Evolutionary conservation across 495 filamentous ascomycete species (phyloP).

Genomic region (Neurospora sp.): DNA sequence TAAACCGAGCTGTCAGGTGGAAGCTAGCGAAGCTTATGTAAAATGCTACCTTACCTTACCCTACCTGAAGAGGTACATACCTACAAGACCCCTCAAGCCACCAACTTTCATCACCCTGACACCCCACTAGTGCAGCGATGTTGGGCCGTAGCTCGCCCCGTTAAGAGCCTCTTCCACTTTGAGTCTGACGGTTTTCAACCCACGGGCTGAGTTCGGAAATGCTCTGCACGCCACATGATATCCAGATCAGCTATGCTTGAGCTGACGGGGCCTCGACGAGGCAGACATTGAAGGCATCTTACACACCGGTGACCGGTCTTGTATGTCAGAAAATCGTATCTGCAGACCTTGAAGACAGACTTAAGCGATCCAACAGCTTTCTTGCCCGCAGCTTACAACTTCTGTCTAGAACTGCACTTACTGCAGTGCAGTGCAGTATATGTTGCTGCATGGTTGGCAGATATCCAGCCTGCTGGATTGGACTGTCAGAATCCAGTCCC

Average conservation of each 20-base stretch:
- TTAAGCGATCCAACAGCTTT: neutral
- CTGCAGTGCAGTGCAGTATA: neutral
- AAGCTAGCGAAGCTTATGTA: neutral
- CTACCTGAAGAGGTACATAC: neutral
- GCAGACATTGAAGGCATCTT: neutral
- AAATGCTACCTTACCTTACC: neutral
- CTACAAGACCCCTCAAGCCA: neutral
- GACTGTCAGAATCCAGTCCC: neutral
- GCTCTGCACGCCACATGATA: neutral
- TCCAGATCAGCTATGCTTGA: neutral
- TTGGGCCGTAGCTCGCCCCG: neutral
- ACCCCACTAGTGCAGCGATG: neutral
- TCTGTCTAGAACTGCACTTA: neutral
- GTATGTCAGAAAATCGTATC: neutral
- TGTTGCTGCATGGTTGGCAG: neutral
- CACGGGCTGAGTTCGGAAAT: neutral
- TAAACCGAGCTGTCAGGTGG: neutral
- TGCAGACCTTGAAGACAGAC: neutral
- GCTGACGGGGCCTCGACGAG: neutral
- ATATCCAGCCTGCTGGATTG: neutral
- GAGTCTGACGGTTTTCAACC: neutral
- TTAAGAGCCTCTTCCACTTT: neutral
- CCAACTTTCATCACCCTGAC: neutral
- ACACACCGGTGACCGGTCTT: neutral
- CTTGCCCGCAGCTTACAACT: neutral